Percentiles rank a stretch among this genome's conserved stretches.
Evolutionary conservation across 345 rosid genomes (phyloP).

Genomic region (Aquilaria malaccensis): DNA sequence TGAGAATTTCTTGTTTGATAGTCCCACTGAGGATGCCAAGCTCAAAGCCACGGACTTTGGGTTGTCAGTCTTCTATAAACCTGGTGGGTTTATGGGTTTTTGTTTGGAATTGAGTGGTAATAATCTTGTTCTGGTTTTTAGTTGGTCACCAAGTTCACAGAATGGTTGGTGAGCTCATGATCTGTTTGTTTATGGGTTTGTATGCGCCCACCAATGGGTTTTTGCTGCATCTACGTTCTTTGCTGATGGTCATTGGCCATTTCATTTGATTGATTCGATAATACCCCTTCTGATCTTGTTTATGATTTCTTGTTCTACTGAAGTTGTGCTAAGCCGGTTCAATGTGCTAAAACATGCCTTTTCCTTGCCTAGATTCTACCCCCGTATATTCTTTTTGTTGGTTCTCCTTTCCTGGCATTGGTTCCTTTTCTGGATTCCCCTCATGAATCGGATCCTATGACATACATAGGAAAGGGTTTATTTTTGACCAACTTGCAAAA

Average conservation of each 20-base stretch:
- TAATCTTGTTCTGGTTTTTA: background rate
- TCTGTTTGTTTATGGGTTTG: background rate
- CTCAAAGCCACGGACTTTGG: conserved; percentile 93
- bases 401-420: no score
- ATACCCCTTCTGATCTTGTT: background rate
- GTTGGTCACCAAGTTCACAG: background rate
- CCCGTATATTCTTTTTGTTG: no score
- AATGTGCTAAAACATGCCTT: no score
- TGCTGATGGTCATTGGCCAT: background rate
- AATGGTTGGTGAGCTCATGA: no score
- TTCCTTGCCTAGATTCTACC: no score
- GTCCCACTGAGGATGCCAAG: conserved; percentile 58
- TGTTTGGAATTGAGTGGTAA: background rate
- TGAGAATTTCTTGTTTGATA: conserved; percentile 94
- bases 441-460: no score
- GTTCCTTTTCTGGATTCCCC: no score
- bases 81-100: conserved; percentile 42
- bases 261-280: background rate
- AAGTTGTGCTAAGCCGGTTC: no score
- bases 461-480: no score
- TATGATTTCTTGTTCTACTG: background rate
- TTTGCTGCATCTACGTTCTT: background rate
- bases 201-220: background rate
- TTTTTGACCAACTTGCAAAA: no score
- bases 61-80: conserved; percentile 85